A percentile compares a stretch with the other conserved stretches of the same genome.
Conservation (phyloP, 164 flowering plant species). For the Vitis vinifera region ASM3070453v1 NC_081808.1:22958001-22958500, state of each 20-base stretch:
- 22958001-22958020: slow-evolving; percentile 73
- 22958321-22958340: slow-evolving; percentile 19
- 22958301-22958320: slow-evolving; percentile 90
- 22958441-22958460: slow-evolving; percentile 46
- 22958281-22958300: slow-evolving; percentile 59
- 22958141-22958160: slow-evolving; percentile 81
- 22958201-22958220: slow-evolving; percentile 4
- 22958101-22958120: slow-evolving; percentile 32
- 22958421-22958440: slow-evolving; percentile 76
- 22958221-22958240: neutral
- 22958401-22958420: slow-evolving; percentile 38
- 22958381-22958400: slow-evolving; percentile 57
- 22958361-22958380: neutral
- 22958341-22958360: slow-evolving; percentile 15
- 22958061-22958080: slow-evolving; percentile 44
- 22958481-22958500: slow-evolving; percentile 60
- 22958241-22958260: neutral
- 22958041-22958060: slow-evolving; percentile 49
- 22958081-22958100: slow-evolving; percentile 22
- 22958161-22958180: slow-evolving; percentile 71
- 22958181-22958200: slow-evolving; percentile 58
- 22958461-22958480: slow-evolving; percentile 43
- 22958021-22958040: slow-evolving; percentile 63
- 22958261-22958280: neutral
- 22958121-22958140: slow-evolving; percentile 62